Evolutionary conservation across 768 basidiomycete species (phyloP).

Genomic region (Fomitopsis serialis): DNA sequence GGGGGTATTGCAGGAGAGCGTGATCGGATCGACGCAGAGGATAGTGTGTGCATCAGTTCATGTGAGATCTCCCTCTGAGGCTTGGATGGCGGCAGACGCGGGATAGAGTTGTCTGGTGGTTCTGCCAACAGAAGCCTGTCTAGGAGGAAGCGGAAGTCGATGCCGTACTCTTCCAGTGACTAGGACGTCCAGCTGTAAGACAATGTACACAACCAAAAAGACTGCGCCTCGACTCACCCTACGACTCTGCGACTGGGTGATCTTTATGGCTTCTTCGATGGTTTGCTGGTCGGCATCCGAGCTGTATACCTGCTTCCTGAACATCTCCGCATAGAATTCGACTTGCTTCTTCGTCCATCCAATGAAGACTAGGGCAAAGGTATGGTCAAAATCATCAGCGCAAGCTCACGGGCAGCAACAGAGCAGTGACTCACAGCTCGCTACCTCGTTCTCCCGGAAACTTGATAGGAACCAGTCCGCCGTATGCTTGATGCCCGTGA

Average conservation of each 20-base stretch:
- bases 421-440: slow-evolving; percentile 62
- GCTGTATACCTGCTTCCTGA: slow-evolving; percentile 87
- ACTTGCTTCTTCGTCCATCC: slow-evolving; percentile 91
- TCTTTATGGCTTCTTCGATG: slow-evolving; percentile 71
- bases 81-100: slow-evolving; percentile 24
- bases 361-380: slow-evolving; percentile 63
- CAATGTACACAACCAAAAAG: not conserved
- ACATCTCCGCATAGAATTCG: slow-evolving; percentile 76
- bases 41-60: slow-evolving; percentile 27
- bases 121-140: slow-evolving; percentile 57
- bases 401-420: slow-evolving; percentile 1
- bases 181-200: slow-evolving; percentile 21
- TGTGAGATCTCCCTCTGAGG: slow-evolving; percentile 24
- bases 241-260: slow-evolving; percentile 76
- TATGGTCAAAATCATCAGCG: not conserved
- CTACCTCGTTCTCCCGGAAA: slow-evolving; percentile 92
- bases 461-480: slow-evolving; percentile 97
- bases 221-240: slow-evolving; percentile 49
- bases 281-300: slow-evolving; percentile 67
- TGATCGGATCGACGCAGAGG: slow-evolving; percentile 13
- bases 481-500: slow-evolving; percentile 94
- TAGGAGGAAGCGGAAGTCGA: slow-evolving; percentile 93
- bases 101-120: slow-evolving; percentile 33
- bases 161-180: slow-evolving; percentile 88
- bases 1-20: slow-evolving; percentile 11